Percentiles rank a stretch among this genome's conserved stretches.
Conservation (phyloP, 1,139 yeast species). For the Sugiyamaella grinbergsii region DNA sequence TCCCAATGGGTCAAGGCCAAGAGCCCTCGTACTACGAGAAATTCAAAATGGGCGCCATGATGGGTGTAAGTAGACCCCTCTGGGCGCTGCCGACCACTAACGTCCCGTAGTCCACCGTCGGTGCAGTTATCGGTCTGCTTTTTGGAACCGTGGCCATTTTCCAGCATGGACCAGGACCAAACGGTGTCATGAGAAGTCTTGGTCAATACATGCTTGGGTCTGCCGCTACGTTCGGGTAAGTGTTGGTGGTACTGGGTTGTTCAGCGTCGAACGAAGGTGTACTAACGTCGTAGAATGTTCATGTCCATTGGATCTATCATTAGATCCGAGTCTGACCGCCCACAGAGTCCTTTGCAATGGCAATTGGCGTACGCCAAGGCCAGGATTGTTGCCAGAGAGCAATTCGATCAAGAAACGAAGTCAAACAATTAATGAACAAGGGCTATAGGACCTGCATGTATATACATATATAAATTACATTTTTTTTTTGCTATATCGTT, state of each 20-base stretch:
- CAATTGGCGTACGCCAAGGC: constrained; percentile 36
- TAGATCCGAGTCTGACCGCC: constrained; percentile 60
- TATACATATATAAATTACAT: not conserved
- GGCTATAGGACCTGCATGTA: not conserved
- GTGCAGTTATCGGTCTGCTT: constrained; percentile 91
- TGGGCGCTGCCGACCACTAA: constrained; percentile 8
- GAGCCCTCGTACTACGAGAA: constrained; percentile 92
- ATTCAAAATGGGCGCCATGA: constrained; percentile 96
- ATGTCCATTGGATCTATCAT: constrained; percentile 88
- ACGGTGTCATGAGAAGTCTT: constrained; percentile 92
- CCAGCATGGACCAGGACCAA: constrained; percentile 97
- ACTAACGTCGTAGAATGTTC: constrained; percentile 51
- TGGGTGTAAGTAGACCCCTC: constrained; percentile 61
- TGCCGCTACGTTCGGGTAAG: constrained; percentile 85
- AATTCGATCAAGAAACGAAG: constrained; percentile 2
- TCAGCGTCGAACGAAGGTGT: not conserved
- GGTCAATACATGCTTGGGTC: constrained; percentile 97
- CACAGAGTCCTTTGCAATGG: constrained; percentile 39
- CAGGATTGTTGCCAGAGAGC: constrained; percentile 19
- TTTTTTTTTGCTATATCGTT: not conserved
- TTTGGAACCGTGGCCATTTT: constrained; percentile 92
- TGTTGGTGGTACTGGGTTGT: constrained; percentile 4
- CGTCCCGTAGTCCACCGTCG: constrained; percentile 64
- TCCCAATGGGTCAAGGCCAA: constrained; percentile 62
- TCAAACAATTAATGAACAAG: not conserved